Conservation (phyloP, 2,329 filamentous ascomycete species). For the Alternaria burnsii region DNA sequence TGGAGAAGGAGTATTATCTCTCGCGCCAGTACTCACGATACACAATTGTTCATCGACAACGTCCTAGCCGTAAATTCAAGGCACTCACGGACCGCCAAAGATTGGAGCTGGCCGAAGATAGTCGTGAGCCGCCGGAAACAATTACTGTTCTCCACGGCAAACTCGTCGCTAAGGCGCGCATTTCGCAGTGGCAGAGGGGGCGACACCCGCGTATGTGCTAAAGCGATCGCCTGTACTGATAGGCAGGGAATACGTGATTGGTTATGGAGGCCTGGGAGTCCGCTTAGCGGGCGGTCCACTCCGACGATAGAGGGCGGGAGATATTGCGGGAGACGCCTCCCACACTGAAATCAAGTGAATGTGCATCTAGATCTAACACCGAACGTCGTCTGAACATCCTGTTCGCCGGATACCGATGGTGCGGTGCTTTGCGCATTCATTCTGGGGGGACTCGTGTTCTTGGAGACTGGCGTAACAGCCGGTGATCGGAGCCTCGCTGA, state of each 20-base stretch:
- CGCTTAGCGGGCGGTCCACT: conserved; percentile 41
- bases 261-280: conserved; percentile 13
- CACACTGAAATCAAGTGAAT: conserved; percentile 20
- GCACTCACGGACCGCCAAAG: conserved; percentile 14
- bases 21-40: conserved; percentile 41
- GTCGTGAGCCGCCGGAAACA: conserved; percentile 39
- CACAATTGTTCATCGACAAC: conserved; percentile 30
- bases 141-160: conserved; percentile 36
- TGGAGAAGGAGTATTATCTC: conserved; percentile 31
- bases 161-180: conserved; percentile 23
- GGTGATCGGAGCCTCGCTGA: conserved; percentile 3
- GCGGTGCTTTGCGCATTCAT: conserved; percentile 15
- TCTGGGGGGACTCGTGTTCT: neutral
- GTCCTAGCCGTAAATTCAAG: conserved; percentile 30
- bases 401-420: conserved; percentile 42
- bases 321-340: conserved; percentile 25
- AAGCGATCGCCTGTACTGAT: conserved; percentile 40
- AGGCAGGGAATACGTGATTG: conserved; percentile 36
- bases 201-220: conserved; percentile 37
- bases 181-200: conserved; percentile 27
- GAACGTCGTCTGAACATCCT: conserved; percentile 13
- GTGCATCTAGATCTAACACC: conserved; percentile 17
- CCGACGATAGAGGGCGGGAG: conserved; percentile 35
- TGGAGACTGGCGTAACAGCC: neutral
- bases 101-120: conserved; percentile 30